phyloP scores from a whole-genome alignment of 1,139 yeast genomes.

The Debaryomycetaceae sp. region DNA sequence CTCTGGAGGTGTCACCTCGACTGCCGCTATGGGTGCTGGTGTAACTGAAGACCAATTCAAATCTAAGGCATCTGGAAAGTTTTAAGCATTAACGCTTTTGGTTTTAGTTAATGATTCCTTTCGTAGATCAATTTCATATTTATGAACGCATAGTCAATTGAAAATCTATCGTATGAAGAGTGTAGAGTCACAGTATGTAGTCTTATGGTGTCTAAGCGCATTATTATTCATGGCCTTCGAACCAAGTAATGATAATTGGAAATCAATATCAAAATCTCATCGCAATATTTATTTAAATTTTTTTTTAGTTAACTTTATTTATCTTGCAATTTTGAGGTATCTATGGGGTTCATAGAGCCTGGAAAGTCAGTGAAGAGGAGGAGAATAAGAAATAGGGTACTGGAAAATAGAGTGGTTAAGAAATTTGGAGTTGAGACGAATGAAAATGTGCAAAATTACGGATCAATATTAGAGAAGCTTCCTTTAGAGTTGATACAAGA shows the following conservation, averaged over 20 bases:
- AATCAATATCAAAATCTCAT: too few species aligned
- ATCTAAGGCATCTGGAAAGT: constrained; percentile 15
- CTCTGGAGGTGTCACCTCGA: constrained; percentile 91
- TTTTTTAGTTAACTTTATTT: constrained; percentile 1
- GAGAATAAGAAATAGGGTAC: constrained; percentile 3
- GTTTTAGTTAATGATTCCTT: neutral
- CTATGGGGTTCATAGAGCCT: constrained; percentile 33
- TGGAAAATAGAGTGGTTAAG: neutral
- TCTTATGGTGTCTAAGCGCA: too few species aligned
- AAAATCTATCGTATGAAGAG: too few species aligned
- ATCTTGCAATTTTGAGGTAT: neutral
- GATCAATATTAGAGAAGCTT: constrained; percentile 16
- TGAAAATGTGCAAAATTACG: neutral
- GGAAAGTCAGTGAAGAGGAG: constrained; percentile 15
- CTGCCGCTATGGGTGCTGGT: constrained; percentile 99
- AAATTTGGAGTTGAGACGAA: neutral
- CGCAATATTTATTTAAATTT: neutral
- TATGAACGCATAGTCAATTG: neutral
- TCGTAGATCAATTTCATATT: neutral
- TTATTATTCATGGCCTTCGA: too few species aligned
- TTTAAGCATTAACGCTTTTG: constrained; percentile 9
- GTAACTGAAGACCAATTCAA: constrained; percentile 97
- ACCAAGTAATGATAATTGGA: too few species aligned
- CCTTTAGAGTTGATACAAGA: constrained; percentile 31
- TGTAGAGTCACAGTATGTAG: too few species aligned